Conservation (phyloP, 2,329 filamentous ascomycete species). For the Periconia macrospinosa region DNA sequence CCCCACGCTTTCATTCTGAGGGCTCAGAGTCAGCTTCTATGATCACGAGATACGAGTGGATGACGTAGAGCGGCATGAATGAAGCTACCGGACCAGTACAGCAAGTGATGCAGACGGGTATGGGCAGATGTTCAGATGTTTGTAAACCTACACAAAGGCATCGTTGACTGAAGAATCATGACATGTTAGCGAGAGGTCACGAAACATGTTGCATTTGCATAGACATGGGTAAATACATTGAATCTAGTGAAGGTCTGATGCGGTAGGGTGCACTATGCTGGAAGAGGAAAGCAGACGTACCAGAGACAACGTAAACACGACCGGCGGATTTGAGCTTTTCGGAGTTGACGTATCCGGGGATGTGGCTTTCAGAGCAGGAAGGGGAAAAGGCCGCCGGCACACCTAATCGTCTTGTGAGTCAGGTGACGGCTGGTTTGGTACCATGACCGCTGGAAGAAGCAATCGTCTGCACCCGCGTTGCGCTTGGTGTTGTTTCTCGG, state of each 20-base stretch:
- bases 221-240: background rate
- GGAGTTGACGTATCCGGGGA: conserved; percentile 85
- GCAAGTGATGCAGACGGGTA: conserved; percentile 9
- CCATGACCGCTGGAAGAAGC: background rate
- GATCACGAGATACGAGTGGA: background rate
- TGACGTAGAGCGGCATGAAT: background rate
- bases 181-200: conserved; percentile 1
- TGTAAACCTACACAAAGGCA: conserved; percentile 75
- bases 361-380: conserved; percentile 68
- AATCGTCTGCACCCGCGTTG: no score
- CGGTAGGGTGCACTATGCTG: background rate
- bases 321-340: conserved; percentile 77
- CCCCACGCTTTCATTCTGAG: conserved; percentile 87
- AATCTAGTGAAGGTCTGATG: background rate
- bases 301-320: conserved; percentile 80
- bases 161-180: conserved; percentile 70
- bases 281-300: conserved; percentile 3
- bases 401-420: conserved; percentile 22
- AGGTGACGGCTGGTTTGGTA: conserved; percentile 31
- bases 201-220: background rate
- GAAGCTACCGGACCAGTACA: background rate
- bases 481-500: background rate
- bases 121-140: no score
- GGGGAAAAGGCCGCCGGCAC: conserved; percentile 54
- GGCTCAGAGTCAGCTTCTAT: conserved; percentile 14